Base-by-base conservation (phyloP, 2,329 filamentous ascomycete genomes). In the Sclerotinia nivalis region DNA sequence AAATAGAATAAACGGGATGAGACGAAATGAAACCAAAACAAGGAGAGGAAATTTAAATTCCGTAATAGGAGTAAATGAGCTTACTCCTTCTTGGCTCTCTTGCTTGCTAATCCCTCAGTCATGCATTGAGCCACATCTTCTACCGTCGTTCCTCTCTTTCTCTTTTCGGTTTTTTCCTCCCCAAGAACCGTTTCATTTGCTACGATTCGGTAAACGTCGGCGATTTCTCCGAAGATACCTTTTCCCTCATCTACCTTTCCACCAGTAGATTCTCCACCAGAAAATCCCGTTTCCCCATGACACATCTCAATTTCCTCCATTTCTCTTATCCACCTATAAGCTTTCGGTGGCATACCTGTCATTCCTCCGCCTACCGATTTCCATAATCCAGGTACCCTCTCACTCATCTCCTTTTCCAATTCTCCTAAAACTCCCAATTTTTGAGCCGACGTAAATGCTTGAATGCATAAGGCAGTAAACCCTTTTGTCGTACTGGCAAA, bases 321-420 rank as follows among this genome's bases (percentile, higher is more conserved):
- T 82, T 93, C 91, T 47, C 84, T 82, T 0, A 92, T 88, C 91
- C 91, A 94, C 15, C 91, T 83, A 78, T 93, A 93, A 25, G 91
- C 91, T 80, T 93, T 94, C 10, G 88, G 87, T 34, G 90, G 84
- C 85, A 93, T 71, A 87, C 84, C 81, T 5, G 85, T 81, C 12
- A 92, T 81, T 2, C 84, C 81, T 45, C 77, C 81, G 74, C 87
- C 84, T 0, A 84, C 86, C 64, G 80, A 77, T 37, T 80, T 78
- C 20, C 83, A 82, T 49, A 82, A 79, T 2, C 76, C 77, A 0
- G 89, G 87, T 62, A 82, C 81, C 70, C 84, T 81, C 13, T 80
- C 78, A 18, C 81, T 79, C 68, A 93, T 79, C 72, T 91, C 86
- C 13, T 79, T 78, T 70, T 85, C 81, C 43, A 93, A 81, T 65